Evolutionary conservation across 192 early-diverging fungal genomes (phyloP).

Genomic region (Podila clonocystis): DNA sequence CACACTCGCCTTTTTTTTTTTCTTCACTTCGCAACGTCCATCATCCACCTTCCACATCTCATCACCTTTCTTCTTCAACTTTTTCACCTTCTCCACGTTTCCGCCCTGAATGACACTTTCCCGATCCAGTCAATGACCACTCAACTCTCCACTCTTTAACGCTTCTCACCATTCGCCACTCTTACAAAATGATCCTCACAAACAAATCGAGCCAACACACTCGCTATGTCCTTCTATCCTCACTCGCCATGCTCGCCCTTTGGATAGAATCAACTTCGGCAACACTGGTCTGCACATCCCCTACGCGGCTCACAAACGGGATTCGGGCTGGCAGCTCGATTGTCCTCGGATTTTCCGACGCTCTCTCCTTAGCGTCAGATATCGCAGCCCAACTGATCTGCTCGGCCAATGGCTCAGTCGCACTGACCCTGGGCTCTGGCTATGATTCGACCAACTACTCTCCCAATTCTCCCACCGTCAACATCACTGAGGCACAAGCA

Average conservation of each 20-base stretch:
- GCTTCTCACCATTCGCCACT: not conserved
- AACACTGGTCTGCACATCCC: constrained; percentile 12
- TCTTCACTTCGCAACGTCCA: too few species aligned
- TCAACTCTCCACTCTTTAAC: too few species aligned
- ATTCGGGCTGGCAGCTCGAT: constrained; percentile 12
- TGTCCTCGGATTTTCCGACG: constrained; percentile 7
- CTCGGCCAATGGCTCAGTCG: not conserved
- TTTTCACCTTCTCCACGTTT: not conserved
- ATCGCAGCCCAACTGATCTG: constrained; percentile 35
- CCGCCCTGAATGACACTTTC: not conserved
- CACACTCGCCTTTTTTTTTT: not conserved
- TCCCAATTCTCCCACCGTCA: constrained; percentile 9
- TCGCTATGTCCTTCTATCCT: not conserved
- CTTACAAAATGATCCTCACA: not conserved
- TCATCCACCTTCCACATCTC: not conserved
- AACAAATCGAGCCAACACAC: not conserved
- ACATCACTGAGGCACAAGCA: not conserved
- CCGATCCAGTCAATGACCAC: too few species aligned
- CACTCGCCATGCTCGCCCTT: not conserved
- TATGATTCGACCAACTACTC: not conserved
- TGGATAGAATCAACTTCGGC: not conserved
- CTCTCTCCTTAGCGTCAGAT: not conserved
- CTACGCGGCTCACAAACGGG: not conserved
- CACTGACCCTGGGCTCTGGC: constrained; percentile 2
- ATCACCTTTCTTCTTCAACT: not conserved